Percentiles rank a stretch among this genome's conserved stretches.
phyloP scores from a whole-genome alignment of 169 alveolate species.

The Plasmodium vinckei region DNA sequence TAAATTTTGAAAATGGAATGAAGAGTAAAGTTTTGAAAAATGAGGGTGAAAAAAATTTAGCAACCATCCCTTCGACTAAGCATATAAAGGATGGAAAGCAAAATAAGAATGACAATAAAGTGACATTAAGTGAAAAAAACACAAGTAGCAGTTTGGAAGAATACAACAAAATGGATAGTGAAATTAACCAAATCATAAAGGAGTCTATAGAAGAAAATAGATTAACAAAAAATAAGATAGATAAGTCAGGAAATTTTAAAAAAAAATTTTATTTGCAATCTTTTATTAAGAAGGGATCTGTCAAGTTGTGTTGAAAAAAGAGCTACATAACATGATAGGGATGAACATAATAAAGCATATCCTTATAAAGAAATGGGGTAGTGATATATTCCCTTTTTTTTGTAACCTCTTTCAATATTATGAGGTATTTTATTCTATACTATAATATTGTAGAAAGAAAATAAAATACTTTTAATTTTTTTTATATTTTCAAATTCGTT shows the following conservation, averaged over 20 bases:
- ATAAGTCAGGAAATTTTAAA: background rate
- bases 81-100: background rate
- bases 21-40: background rate
- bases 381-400: too few species aligned
- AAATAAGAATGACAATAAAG: background rate
- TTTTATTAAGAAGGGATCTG: too few species aligned
- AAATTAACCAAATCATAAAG: slow-evolving; percentile 55
- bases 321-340: too few species aligned
- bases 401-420: too few species aligned
- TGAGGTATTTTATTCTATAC: too few species aligned
- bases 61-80: background rate
- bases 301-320: too few species aligned
- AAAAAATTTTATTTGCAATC: background rate
- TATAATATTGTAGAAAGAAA: too few species aligned
- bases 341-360: too few species aligned
- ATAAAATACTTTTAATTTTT: too few species aligned
- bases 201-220: slow-evolving; percentile 39
- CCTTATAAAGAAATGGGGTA: too few species aligned
- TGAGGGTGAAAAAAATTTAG: background rate
- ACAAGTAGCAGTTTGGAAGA: background rate
- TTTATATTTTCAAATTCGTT: too few species aligned
- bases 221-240: slow-evolving; percentile 3
- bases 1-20: background rate
- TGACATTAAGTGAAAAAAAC: background rate
- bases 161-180: background rate